Evolutionary conservation across 768 basidiomycete species (phyloP).

Genomic region (Hericium erinaceus): DNA sequence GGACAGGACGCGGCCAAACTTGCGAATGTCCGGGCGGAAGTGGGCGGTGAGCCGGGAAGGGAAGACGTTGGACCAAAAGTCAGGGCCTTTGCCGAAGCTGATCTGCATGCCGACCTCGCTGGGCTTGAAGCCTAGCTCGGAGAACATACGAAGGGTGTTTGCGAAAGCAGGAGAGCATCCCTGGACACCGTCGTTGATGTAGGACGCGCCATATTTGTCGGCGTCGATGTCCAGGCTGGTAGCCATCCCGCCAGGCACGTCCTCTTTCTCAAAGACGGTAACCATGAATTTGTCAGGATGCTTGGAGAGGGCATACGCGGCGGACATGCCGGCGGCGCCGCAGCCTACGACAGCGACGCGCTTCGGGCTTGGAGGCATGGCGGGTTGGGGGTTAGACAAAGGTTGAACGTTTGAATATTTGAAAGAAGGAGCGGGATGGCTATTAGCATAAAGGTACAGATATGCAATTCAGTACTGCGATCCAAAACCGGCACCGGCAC

Average conservation of each 20-base stretch:
- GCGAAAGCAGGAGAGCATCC: constrained; percentile 27
- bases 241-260: constrained; percentile 24
- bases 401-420: no score
- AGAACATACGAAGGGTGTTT: constrained; percentile 26
- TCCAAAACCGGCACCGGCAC: no score
- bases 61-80: constrained; percentile 33
- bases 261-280: constrained; percentile 24
- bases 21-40: constrained; percentile 22
- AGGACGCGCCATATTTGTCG: constrained; percentile 22
- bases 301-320: constrained; percentile 24
- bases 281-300: constrained; percentile 24
- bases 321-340: constrained; percentile 22
- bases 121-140: constrained; percentile 24
- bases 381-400: no score
- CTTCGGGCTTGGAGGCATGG: neutral
- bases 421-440: no score
- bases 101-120: constrained; percentile 28
- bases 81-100: constrained; percentile 25
- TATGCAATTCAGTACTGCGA: no score
- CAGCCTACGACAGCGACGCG: constrained; percentile 7
- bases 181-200: constrained; percentile 30
- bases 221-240: constrained; percentile 25
- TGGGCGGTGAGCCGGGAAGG: constrained; percentile 23
- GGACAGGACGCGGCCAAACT: constrained; percentile 24
- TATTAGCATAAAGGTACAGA: no score